Conservation (phyloP, 371 early-diverging fungal species). For the Mortierella sp. region DNA sequence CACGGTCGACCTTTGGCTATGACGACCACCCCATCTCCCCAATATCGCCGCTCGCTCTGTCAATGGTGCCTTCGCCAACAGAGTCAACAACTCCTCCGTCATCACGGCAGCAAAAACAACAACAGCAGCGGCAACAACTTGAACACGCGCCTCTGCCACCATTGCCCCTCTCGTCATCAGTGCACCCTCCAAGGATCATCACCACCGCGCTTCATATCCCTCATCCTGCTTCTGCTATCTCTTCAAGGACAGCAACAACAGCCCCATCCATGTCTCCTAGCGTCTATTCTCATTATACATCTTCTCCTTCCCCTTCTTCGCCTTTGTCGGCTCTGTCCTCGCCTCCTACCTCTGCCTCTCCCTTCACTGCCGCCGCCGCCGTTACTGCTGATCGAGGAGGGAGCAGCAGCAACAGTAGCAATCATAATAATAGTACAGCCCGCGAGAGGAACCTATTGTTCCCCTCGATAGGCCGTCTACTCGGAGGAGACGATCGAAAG, state of each 20-base stretch:
- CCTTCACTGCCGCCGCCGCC: too few relatives aligned
- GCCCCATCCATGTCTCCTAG: background rate
- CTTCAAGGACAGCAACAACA: background rate
- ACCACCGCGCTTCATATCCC: conserved; percentile 16
- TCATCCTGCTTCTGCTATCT: background rate
- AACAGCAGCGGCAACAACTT: background rate
- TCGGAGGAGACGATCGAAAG: background rate
- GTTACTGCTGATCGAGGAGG: too few relatives aligned
- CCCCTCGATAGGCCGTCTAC: background rate
- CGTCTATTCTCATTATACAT: background rate
- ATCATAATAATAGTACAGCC: background rate
- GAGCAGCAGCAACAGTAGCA: background rate
- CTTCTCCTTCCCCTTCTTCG: background rate
- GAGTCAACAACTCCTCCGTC: background rate
- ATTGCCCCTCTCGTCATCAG: conserved; percentile 24
- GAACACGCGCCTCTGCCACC: conserved; percentile 8
- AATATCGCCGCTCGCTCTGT: background rate
- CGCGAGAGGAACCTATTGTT: background rate
- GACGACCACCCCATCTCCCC: conserved; percentile 13
- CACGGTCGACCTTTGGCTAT: conserved; percentile 38
- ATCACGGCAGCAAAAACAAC: background rate
- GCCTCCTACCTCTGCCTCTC: background rate
- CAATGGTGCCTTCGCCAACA: background rate
- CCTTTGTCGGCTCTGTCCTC: background rate
- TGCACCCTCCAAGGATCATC: conserved; percentile 27